These are phyloP conservation scores for Poteriospumella lacustris DNA, from an alignment of 108 stramenopile species.

Conservation along the genomic window DNA sequence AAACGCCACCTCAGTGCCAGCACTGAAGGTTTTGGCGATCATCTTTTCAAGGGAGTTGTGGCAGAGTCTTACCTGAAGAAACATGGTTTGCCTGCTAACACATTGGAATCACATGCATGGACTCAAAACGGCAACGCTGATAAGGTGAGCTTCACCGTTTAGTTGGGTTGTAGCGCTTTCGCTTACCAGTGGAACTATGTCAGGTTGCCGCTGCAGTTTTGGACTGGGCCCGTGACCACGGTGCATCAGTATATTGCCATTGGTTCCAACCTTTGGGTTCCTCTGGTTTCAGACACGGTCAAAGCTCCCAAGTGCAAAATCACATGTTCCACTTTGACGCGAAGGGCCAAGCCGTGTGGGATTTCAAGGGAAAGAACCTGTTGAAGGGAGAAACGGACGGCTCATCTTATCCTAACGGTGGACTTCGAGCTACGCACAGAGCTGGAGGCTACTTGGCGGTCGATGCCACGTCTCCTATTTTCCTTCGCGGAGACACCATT, in stretches of 20 bases:
- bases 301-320: slow-evolving; percentile 84
- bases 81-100: slow-evolving; percentile 64
- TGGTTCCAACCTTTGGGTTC: slow-evolving; percentile 92
- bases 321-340: slow-evolving; percentile 83
- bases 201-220: slow-evolving; percentile 29
- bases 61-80: slow-evolving; percentile 81
- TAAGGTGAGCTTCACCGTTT: slow-evolving; percentile 73
- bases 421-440: slow-evolving; percentile 81
- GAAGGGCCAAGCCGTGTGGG: slow-evolving; percentile 68
- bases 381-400: slow-evolving; percentile 78
- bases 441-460: slow-evolving; percentile 85
- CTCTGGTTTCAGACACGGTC: slow-evolving; percentile 79
- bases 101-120: slow-evolving; percentile 74
- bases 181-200: not conserved
- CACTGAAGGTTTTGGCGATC: slow-evolving; percentile 68
- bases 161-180: not conserved
- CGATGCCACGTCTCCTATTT: slow-evolving; percentile 79
- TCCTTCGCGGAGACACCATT: slow-evolving; percentile 82
- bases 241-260: slow-evolving; percentile 86
- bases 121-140: slow-evolving; percentile 62
- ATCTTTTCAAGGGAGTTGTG: slow-evolving; percentile 76
- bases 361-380: slow-evolving; percentile 84
- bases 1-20: not conserved
- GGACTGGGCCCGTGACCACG: slow-evolving; percentile 76
- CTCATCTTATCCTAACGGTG: slow-evolving; percentile 87